Evolutionary conservation across 257 asterid genomes (phyloP), one percentile per base, ranked within the genome.

Genomic region (Fraxinus anomala): DNA sequence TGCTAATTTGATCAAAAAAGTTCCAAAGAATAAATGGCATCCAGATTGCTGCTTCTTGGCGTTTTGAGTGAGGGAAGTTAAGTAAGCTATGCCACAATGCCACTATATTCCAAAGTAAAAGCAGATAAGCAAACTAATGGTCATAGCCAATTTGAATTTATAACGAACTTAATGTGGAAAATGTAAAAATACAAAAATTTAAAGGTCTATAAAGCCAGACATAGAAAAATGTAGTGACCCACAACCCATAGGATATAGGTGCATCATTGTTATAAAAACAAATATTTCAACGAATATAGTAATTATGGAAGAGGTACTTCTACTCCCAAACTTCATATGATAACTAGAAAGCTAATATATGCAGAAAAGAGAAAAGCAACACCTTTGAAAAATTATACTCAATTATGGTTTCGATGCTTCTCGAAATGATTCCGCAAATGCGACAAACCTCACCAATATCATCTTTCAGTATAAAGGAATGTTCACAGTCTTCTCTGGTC

Each of bases 401-500:
- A 8, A 95, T 93, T 56, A 95, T 95, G 74, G 91, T 77, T 42
- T 92, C 99, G 74, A 93, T 95, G 76, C 97, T 86, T 87, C 94
- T 89, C 85, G 73, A 81, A 73, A 95, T 89, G 83, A 95, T 92
- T 81, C 99, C 99, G 74, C 99, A 95, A 44, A 95, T 85, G 68
- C 99, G 94, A 77, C 99, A 95, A 26, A 95, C 98, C 80, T 88
- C 92, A 42, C 99, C 99, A 37, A 95, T 90, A 78, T 93, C 98
- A 83, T 95, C 99, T 85, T 87, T 95, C 76, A 95, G 73, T 66
- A 95, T 89, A 82, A 87, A 93, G 6, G 93, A 87, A 87, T 95
- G 99, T 71, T 93, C 97, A 72, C 98, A 95, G 47, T 89, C 97
- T 56, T 85, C 93, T 71, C 81, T 92, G 77, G 81, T 80, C 39